A percentile compares a stretch with the other conserved stretches of the same genome.
Evolutionary conservation across 192 early-diverging fungal genomes (phyloP).

Genomic region (Coemansia brasiliensis): DNA sequence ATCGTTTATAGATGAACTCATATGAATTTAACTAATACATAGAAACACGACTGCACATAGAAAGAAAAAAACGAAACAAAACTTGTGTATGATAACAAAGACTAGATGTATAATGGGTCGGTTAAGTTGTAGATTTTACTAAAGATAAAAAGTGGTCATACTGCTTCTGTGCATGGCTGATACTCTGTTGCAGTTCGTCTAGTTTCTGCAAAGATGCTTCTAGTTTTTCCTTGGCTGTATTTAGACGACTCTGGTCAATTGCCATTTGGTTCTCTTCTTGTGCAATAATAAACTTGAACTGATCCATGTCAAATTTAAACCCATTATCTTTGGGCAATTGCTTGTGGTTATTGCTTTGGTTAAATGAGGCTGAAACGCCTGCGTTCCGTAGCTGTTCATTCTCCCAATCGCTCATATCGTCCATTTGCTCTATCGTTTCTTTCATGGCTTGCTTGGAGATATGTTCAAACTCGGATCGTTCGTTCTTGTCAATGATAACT

Average conservation of each 20-base stretch:
- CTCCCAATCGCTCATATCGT: constrained; percentile 48
- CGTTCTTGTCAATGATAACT: constrained; percentile 33
- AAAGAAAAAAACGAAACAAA: no score
- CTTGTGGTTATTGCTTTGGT: no score
- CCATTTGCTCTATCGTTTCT: constrained; percentile 31
- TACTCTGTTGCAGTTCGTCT: constrained; percentile 9
- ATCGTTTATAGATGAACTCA: no score
- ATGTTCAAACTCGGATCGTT: constrained; percentile 23
- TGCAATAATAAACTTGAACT: constrained; percentile 31
- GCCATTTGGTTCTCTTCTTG: constrained; percentile 34
- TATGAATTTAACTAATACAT: no score
- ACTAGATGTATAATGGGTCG: neutral
- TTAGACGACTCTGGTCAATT: constrained; percentile 25
- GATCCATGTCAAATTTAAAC: constrained; percentile 24
- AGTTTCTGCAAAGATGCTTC: constrained; percentile 9
- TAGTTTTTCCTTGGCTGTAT: constrained; percentile 11
- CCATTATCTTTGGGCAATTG: constrained; percentile 22
- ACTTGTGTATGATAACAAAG: no score
- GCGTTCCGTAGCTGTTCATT: constrained; percentile 45
- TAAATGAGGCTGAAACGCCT: constrained; percentile 11
- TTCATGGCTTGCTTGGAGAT: constrained; percentile 23
- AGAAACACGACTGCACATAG: no score
- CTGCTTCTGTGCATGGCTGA: constrained; percentile 28
- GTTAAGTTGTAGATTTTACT: constrained; percentile 2
- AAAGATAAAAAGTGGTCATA: constrained; percentile 40